Percentiles rank a stretch among this genome's conserved stretches.
phyloP scores from a whole-genome alignment of 2,329 filamentous ascomycete species.

The Apiospora kogelbergensis region DNA sequence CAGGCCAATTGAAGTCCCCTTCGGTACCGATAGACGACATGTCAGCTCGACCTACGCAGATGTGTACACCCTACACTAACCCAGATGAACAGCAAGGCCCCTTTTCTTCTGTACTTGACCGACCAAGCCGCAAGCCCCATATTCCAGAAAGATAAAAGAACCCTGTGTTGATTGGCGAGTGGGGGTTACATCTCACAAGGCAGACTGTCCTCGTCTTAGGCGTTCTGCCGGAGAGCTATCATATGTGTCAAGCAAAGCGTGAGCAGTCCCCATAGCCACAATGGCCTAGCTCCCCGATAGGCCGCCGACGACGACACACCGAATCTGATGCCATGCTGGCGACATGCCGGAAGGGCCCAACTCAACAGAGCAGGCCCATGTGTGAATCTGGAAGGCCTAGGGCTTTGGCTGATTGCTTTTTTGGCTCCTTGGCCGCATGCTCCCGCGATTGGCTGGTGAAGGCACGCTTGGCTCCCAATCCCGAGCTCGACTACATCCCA shows the following conservation, averaged over 20 bases:
- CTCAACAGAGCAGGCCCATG: not conserved
- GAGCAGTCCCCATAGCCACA: not conserved
- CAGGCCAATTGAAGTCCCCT: not conserved
- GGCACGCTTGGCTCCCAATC: not conserved
- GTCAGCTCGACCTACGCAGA: not conserved
- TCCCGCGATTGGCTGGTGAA: not conserved
- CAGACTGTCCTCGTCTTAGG: not conserved
- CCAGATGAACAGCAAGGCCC: not conserved
- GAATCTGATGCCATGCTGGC: not conserved
- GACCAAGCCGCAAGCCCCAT: not conserved
- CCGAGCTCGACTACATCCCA: not conserved
- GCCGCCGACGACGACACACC: not conserved
- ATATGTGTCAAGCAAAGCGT: not conserved
- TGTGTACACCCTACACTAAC: not conserved
- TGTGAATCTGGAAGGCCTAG: not conserved
- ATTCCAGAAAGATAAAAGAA: not conserved
- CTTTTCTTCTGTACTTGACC: not conserved
- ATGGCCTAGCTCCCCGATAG: not conserved
- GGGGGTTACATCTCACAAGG: not conserved
- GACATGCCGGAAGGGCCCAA: not conserved
- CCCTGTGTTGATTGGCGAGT: not conserved
- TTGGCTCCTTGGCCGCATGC: not conserved
- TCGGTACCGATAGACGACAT: not conserved
- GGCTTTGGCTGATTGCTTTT: not conserved
- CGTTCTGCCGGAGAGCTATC: not conserved